A percentile compares a stretch with the other conserved stretches of the same genome.
Evolutionary conservation across 257 asterid genomes (phyloP).

Genomic region (Scutellaria barbata): DNA sequence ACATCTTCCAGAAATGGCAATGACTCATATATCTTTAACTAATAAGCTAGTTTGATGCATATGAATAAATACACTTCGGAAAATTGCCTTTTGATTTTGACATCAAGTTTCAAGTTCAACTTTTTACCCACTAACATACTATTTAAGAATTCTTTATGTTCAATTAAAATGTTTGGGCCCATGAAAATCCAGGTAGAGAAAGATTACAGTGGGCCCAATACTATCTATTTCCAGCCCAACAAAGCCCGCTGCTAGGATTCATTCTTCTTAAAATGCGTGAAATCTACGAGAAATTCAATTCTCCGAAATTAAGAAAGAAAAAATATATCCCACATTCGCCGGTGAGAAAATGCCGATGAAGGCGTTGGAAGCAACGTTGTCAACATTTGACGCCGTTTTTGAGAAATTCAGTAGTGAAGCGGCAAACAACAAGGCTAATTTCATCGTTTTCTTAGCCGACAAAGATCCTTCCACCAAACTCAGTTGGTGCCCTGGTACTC

Average conservation of each 20-base stretch:
- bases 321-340: not conserved
- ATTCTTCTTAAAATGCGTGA: not conserved
- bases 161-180: not conserved
- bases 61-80: not conserved
- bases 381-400: slow-evolving; percentile 64
- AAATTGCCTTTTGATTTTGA: slow-evolving; percentile 2
- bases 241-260: not conserved
- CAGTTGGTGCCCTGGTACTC: slow-evolving; percentile 95
- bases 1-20: not conserved
- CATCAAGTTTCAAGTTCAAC: slow-evolving; percentile 5
- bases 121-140: not conserved
- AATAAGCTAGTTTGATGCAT: not conserved
- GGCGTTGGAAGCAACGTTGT: slow-evolving; percentile 66
- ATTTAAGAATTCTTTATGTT: slow-evolving; percentile 1
- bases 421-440: slow-evolving; percentile 63
- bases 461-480: slow-evolving; percentile 79
- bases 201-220: too few relatives aligned
- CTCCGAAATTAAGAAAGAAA: not conserved
- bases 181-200: too few relatives aligned
- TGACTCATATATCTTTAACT: not conserved
- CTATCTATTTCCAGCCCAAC: too few relatives aligned
- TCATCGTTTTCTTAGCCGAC: slow-evolving; percentile 92
- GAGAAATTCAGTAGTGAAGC: slow-evolving; percentile 61
- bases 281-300: slow-evolving; percentile 19
- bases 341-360: slow-evolving; percentile 62